Evolutionary conservation across 2,329 filamentous ascomycete genomes (phyloP).

Genomic region (Penicillium sp.): DNA sequence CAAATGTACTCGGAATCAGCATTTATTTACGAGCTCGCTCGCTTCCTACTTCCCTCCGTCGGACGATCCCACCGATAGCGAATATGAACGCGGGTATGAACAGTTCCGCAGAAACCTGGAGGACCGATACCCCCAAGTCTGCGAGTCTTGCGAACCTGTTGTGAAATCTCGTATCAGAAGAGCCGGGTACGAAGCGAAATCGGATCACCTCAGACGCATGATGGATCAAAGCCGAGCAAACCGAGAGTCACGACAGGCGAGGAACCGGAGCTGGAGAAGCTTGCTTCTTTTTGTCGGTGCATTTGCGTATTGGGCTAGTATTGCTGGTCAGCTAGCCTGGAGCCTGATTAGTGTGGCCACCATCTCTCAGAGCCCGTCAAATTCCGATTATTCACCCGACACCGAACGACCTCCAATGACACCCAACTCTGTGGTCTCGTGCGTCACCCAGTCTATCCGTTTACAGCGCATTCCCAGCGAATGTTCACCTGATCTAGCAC

Average conservation of each 20-base stretch:
- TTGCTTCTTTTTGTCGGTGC: constrained; percentile 38
- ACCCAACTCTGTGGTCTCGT: constrained; percentile 17
- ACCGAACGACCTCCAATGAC: constrained; percentile 9
- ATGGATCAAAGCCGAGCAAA: constrained; percentile 53
- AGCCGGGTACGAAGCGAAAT: constrained; percentile 71
- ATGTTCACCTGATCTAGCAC: constrained; percentile 26
- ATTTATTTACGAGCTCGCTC: constrained; percentile 64
- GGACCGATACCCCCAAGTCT: constrained; percentile 79
- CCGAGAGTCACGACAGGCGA: constrained; percentile 26
- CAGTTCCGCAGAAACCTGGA: constrained; percentile 66
- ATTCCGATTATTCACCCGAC: not conserved
- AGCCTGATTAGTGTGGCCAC: constrained; percentile 31
- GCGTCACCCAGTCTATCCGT: constrained; percentile 15
- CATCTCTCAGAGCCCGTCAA: constrained; percentile 8
- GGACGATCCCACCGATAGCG: constrained; percentile 58
- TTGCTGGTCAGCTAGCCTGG: constrained; percentile 39
- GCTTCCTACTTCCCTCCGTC: constrained; percentile 67
- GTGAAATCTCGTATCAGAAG: constrained; percentile 62
- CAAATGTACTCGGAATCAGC: constrained; percentile 80
- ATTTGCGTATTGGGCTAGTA: constrained; percentile 36
- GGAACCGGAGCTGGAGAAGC: constrained; percentile 38
- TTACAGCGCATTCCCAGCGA: constrained; percentile 18
- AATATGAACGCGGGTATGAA: constrained; percentile 60
- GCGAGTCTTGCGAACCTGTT: constrained; percentile 65
- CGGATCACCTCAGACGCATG: constrained; percentile 67